Evolutionary conservation across 148 eudicot genomes (phyloP), one percentile per base, ranked within the genome.

Genomic region (Fagopyrum esculentum): DNA sequence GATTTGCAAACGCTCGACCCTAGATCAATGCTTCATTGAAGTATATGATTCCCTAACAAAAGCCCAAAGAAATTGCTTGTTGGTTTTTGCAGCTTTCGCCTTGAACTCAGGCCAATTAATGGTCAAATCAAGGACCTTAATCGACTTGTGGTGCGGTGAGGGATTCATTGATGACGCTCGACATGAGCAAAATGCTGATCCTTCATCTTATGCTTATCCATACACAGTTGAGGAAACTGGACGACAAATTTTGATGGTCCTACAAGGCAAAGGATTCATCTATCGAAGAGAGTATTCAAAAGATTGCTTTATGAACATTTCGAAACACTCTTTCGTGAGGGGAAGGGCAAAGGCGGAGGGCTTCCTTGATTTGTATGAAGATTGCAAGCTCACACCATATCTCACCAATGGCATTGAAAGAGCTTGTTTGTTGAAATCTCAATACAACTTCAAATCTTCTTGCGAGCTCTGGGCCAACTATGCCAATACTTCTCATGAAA

Each of bases 131-230:
- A 83, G 81, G 75, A 15, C 75, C 10, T 54, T 83, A 71, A 5
- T 81, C 4, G 78, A 81, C 72, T 86, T 84, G 88, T 86, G 88
- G 88, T 75, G 81, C 15, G 88, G 78, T 9, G 86, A 86, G 45
- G 86, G 81, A 12, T 81, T 79, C 47, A 78, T 86, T 6, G 66
- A 45, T 51, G 75, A 45, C 60, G 75, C 80, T 30, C 59, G 4
- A 55, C 22, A 55, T 55, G 59, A 48, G 50, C 9, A 9, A 48
- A 48, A 48, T 48, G 50, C 4, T 48, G 50, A 2, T 48, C 50
- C 4, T 48, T 48, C 50, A 48, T 6, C 40, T 1, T 35, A 5
- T 48, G 50, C 7, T 48, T 1, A 48, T 48, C 29, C 19, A 10
- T 1, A 7, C 16, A 59, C 64, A 22, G 29, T 60, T 60, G 71